These are phyloP conservation scores for Bombardia bombarda DNA, from an alignment of 495 filamentous ascomycete genomes.

Conservation along the genomic window DNA sequence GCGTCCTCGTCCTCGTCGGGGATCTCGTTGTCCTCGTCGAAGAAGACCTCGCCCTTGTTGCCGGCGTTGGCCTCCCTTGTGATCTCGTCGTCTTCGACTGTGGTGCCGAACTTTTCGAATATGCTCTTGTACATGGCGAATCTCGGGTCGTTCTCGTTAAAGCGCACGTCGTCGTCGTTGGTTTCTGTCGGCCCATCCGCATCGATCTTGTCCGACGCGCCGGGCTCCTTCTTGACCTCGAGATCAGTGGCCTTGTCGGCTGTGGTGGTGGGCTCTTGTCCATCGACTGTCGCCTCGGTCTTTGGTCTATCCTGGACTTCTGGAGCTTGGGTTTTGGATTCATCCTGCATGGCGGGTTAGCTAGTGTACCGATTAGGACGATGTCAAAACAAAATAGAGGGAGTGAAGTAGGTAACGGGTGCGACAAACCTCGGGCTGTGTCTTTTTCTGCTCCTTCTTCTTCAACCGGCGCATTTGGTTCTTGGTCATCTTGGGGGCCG, in stretches of 20 bases:
- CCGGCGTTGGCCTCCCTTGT: slow-evolving; percentile 53
- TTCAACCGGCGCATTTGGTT: slow-evolving; percentile 80
- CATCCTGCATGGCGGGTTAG: slow-evolving; percentile 17
- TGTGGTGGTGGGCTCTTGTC: neutral
- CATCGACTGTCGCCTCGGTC: neutral
- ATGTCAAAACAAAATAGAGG: neutral
- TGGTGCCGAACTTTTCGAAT: slow-evolving; percentile 59
- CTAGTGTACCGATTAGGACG: neutral
- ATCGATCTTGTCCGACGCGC: slow-evolving; percentile 26
- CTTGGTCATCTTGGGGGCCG: slow-evolving; percentile 61
- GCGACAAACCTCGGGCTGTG: slow-evolving; percentile 38
- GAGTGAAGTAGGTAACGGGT: neutral
- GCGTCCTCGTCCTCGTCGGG: slow-evolving; percentile 77
- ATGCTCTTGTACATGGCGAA: slow-evolving; percentile 77
- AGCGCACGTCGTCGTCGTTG: slow-evolving; percentile 33
- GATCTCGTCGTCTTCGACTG: slow-evolving; percentile 46
- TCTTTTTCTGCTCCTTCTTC: slow-evolving; percentile 78
- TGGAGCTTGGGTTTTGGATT: slow-evolving; percentile 18
- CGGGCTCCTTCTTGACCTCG: slow-evolving; percentile 34
- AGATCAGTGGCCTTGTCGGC: too few species aligned
- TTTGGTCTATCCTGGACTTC: slow-evolving; percentile 3
- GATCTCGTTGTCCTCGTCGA: slow-evolving; percentile 80
- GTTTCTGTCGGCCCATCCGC: slow-evolving; percentile 41
- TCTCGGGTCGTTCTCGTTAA: slow-evolving; percentile 64
- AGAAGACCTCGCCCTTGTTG: slow-evolving; percentile 83